A percentile compares a stretch with the other conserved stretches of the same genome.
phyloP scores from a whole-genome alignment of 2,329 filamentous ascomycete species.

The Diaporthe vaccinii region DNA sequence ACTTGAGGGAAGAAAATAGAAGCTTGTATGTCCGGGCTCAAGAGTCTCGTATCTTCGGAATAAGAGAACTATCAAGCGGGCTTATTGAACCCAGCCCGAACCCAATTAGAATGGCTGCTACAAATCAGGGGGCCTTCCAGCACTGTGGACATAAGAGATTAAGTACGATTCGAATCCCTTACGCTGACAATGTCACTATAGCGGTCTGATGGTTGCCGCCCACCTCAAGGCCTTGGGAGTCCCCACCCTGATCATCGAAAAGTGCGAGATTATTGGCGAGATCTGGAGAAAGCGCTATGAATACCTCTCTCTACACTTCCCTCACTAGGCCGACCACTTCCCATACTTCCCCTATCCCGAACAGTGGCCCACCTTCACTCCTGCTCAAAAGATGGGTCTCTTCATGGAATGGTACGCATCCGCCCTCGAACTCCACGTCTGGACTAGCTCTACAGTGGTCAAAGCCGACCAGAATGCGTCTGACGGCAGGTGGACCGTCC shows the following conservation, averaged over 20 bases:
- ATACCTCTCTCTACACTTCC: slow-evolving; percentile 56
- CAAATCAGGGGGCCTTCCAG: too few relatives aligned
- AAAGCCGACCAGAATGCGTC: slow-evolving; percentile 59
- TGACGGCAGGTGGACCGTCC: slow-evolving; percentile 52
- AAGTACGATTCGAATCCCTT: too few relatives aligned
- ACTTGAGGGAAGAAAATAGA: too few relatives aligned
- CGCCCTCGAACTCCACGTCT: slow-evolving; percentile 73
- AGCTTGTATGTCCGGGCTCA: too few relatives aligned
- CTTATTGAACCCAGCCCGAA: too few relatives aligned
- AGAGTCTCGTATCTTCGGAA: too few relatives aligned
- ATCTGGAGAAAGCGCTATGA: slow-evolving; percentile 72
- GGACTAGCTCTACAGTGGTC: slow-evolving; percentile 64
- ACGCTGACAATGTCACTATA: neutral
- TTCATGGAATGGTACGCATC: slow-evolving; percentile 75
- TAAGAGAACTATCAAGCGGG: too few relatives aligned
- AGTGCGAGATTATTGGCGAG: slow-evolving; percentile 65
- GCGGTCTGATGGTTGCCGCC: slow-evolving; percentile 59
- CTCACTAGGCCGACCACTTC: slow-evolving; percentile 72
- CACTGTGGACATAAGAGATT: too few relatives aligned
- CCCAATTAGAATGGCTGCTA: too few relatives aligned
- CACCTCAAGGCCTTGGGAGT: slow-evolving; percentile 68
- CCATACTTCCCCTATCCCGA: slow-evolving; percentile 72
- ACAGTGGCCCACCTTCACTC: slow-evolving; percentile 75
- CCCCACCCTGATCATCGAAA: slow-evolving; percentile 65
- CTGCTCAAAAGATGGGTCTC: slow-evolving; percentile 75